A percentile compares a stretch with the other conserved stretches of the same genome.
phyloP scores from a whole-genome alignment of 2,329 filamentous ascomycete genomes.

The Pseudomassariella vexata region DNA sequence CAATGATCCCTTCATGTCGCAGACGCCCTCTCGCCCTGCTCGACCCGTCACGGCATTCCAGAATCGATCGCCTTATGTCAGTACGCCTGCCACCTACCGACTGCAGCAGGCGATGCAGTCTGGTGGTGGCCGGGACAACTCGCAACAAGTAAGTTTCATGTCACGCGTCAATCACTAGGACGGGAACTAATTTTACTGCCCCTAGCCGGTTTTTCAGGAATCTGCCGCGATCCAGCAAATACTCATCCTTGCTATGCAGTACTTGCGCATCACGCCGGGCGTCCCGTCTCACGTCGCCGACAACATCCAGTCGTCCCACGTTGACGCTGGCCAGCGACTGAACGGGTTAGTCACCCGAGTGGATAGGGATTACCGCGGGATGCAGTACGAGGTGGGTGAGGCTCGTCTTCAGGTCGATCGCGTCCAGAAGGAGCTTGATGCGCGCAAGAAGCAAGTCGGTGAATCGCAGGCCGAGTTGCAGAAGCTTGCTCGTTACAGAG shows the following conservation, averaged over 20 bases:
- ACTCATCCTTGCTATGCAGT: conserved; percentile 15
- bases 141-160: not conserved
- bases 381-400: conserved; percentile 7
- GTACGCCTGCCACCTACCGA: no score
- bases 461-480: conserved; percentile 9
- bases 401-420: conserved; percentile 5
- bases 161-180: not conserved
- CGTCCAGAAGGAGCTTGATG: conserved; percentile 6
- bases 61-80: no score
- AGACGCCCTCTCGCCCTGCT: no score
- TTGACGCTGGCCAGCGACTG: conserved; percentile 8
- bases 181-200: no score
- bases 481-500: no score
- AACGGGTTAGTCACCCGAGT: conserved; percentile 4
- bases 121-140: no score
- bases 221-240: conserved; percentile 8
- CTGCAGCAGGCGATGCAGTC: no score
- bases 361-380: conserved; percentile 2
- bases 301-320: conserved; percentile 14
- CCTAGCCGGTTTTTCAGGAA: conserved; percentile 7
- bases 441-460: conserved; percentile 5
- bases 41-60: conserved; percentile 5
- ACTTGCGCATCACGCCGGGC: conserved; percentile 14
- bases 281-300: conserved; percentile 8
- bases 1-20: conserved; percentile 10